Percentiles rank a stretch among this genome's conserved stretches.
Conservation (phyloP, 345 rosid species). For the Arabidopsis suecica region DNA sequence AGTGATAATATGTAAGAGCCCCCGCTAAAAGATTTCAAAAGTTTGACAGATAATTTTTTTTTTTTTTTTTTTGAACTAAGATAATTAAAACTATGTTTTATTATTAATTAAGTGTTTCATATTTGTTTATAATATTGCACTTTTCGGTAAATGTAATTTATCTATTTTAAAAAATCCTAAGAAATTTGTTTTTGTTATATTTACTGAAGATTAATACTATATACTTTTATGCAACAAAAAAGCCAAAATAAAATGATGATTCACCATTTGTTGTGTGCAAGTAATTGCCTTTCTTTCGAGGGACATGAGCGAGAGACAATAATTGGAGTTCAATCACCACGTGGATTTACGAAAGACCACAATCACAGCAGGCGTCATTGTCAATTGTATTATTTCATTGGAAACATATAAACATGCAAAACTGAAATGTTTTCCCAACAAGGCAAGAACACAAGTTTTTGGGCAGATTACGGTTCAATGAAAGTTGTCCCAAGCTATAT, state of each 20-base stretch:
- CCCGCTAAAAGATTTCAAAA: neutral
- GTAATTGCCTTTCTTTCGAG: slow-evolving; percentile 32
- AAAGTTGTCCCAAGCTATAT: too few species aligned
- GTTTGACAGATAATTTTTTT: neutral
- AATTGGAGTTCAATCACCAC: slow-evolving; percentile 31
- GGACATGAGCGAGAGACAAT: slow-evolving; percentile 33
- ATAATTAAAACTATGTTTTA: too few species aligned
- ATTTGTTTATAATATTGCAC: too few species aligned
- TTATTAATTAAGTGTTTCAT: too few species aligned
- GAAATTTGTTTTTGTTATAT: too few species aligned
- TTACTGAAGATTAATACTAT: neutral
- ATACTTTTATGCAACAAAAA: neutral
- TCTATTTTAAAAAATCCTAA: too few species aligned
- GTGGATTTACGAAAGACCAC: slow-evolving; percentile 39
- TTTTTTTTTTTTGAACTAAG: neutral
- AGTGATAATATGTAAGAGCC: neutral
- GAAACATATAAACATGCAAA: neutral
- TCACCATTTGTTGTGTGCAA: slow-evolving; percentile 48
- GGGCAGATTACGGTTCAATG: too few species aligned
- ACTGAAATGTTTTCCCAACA: neutral
- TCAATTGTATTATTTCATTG: neutral
- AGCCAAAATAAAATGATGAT: slow-evolving; percentile 31
- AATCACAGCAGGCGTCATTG: neutral
- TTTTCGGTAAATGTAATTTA: too few species aligned
- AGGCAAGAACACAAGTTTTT: too few species aligned